Percentiles rank a stretch among this genome's conserved stretches.
phyloP scores from a whole-genome alignment of 176 grass and related monocot species.

The Puccinellia tenuiflora region DNA sequence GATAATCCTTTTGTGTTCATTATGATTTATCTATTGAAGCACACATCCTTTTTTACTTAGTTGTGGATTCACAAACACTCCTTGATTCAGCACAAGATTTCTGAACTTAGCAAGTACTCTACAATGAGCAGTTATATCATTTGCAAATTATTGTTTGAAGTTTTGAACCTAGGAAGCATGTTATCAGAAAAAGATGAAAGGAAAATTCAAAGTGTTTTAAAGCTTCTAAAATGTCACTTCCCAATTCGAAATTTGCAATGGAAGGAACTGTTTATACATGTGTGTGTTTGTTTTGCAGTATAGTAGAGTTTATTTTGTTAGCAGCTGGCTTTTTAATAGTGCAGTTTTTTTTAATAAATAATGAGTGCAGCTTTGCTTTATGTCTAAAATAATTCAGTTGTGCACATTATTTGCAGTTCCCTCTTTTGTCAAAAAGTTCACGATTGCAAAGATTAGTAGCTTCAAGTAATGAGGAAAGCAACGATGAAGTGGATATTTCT shows the following conservation, averaged over 20 bases:
- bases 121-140: neutral
- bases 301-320: conserved; percentile 7
- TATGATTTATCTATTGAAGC: neutral
- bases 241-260: conserved; percentile 6
- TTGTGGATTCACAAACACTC: neutral
- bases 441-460: conserved; percentile 75
- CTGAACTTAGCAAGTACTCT: neutral
- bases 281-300: neutral
- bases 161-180: neutral
- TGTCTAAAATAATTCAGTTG: neutral
- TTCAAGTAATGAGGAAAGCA: conserved; percentile 54
- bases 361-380: neutral
- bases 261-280: conserved; percentile 1
- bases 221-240: neutral
- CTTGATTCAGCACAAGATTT: neutral
- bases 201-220: neutral
- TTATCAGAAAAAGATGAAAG: neutral
- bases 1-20: neutral
- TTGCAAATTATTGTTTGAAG: neutral
- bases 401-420: conserved; percentile 65
- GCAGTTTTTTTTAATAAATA: neutral
- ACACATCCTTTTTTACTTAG: neutral
- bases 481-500: conserved; percentile 67
- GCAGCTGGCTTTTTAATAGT: neutral
- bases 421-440: conserved; percentile 95